Evolutionary conservation across 768 basidiomycete genomes (phyloP).

Genomic region (Lactarius hengduanensis): DNA sequence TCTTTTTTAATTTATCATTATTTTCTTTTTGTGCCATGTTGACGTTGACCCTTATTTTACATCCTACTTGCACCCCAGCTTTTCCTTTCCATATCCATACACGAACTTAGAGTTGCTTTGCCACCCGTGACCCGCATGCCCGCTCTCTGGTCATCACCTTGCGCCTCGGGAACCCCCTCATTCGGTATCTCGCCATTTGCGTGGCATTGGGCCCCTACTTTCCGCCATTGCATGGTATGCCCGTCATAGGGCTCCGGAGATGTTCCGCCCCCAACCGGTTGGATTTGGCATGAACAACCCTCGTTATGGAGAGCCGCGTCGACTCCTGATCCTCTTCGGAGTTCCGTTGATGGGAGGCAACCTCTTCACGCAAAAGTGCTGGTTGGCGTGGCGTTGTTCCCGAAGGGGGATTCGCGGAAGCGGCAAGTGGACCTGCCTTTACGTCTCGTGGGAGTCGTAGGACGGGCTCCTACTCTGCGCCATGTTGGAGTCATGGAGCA

Average conservation of each 20-base stretch:
- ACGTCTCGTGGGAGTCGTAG: background rate
- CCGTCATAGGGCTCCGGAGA: too few relatives aligned
- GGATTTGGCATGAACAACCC: background rate
- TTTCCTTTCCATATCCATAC: slow-evolving; percentile 1
- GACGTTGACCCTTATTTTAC: background rate
- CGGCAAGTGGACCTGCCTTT: background rate
- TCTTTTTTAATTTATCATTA: slow-evolving; percentile 17
- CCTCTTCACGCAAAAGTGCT: background rate
- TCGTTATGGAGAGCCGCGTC: background rate
- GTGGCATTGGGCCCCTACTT: background rate
- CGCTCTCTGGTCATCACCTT: background rate
- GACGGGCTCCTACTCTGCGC: background rate
- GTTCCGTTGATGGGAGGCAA: background rate
- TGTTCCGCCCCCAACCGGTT: background rate
- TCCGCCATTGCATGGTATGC: background rate
- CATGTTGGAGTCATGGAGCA: background rate
- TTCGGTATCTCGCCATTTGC: background rate
- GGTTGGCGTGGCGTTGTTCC: background rate
- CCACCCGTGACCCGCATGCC: background rate
- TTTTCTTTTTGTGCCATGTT: slow-evolving; percentile 20
- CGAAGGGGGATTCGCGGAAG: background rate
- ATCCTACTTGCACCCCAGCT: background rate
- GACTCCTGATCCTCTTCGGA: background rate
- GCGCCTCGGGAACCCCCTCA: background rate
- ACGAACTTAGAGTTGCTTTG: background rate